These are phyloP conservation scores for Microcera coccophila DNA, from an alignment of 2,329 filamentous ascomycete genomes.

Conservation along the genomic window DNA sequence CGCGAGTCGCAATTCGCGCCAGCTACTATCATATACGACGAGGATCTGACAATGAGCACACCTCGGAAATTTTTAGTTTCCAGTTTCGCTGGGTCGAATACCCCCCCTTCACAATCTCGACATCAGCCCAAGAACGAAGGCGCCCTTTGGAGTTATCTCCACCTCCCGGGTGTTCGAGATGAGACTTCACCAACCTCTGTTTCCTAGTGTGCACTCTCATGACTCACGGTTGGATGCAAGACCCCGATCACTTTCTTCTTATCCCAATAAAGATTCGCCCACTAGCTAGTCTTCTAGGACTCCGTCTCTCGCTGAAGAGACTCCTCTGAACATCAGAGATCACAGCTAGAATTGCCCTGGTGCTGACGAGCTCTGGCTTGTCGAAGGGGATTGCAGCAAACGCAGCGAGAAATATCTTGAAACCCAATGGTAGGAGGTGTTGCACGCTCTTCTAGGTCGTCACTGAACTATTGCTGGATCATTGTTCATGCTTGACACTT, in stretches of 20 bases:
- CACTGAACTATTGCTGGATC: too few relatives aligned
- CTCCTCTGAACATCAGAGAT: neutral
- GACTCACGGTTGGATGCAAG: neutral
- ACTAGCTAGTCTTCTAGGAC: neutral
- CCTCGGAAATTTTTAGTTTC: conserved; percentile 30
- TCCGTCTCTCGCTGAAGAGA: conserved; percentile 3
- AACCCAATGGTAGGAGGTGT: too few relatives aligned
- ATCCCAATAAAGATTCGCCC: neutral
- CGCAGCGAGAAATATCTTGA: neutral
- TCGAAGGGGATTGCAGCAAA: conserved; percentile 11
- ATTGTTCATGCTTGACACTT: too few relatives aligned
- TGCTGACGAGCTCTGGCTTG: conserved; percentile 9
- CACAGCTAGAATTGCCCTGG: conserved; percentile 1
- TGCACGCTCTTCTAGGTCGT: too few relatives aligned
- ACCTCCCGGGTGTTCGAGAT: conserved; percentile 37
- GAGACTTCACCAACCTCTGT: conserved; percentile 4
- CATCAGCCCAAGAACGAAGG: conserved; percentile 21
- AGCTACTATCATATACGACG: conserved; percentile 37
- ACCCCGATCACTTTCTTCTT: neutral
- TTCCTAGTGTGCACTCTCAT: conserved; percentile 1
- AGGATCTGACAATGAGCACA: conserved; percentile 31
- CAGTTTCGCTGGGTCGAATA: conserved; percentile 13
- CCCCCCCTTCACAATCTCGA: conserved; percentile 13
- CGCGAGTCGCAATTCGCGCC: conserved; percentile 19
- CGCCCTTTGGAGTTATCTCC: conserved; percentile 34